Evolutionary conservation across 208 protist species (phyloP), one percentile per base, ranked within the genome.

Genomic region (Acanthamoeba royreba): DNA sequence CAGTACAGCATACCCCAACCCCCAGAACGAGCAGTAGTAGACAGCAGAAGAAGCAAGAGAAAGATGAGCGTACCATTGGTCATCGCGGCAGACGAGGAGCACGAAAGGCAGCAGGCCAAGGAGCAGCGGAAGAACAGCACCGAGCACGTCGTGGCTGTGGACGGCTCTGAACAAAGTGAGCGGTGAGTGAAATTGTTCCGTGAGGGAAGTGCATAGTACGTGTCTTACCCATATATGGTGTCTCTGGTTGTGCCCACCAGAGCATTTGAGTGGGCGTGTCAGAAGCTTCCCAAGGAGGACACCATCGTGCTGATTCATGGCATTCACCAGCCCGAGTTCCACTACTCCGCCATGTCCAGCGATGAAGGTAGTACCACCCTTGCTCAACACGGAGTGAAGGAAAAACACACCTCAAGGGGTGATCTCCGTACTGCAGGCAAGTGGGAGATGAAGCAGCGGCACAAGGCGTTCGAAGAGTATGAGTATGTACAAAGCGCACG

Each of bases 261-360:
- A 7, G 74, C 74, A 28, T 85, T 85, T 17, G 74, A 85, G 28
- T 85, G 74, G 74, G 74, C 74, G 17, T 85, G 74, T 33, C 43
- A 85, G 11, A 31, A 19, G 3, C 74, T 85, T 7, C 74, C 74
- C 0, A 53, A 85, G n/a, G 74, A 85, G n/a, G 43, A 85, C 74
- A 85, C 74, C 22, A 40, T 85, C n/a, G 74, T 85, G 74, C 74
- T 85, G n/a, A 45, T 85, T 22, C 74, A 85, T 17, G 74, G 74
- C 1, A 28, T 85, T 22, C 74, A 53, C 74, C 46, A 53, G 43
- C 74, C 74, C 38, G 74, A 85, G 43, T 38, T 85, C 43, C 74
- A 35, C 19, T 33, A 49, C 19, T 2, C 25, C n/a, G 40, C 38
- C 40, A 22, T 81, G 40, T 42, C 69, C 40, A 42, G 47, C 11